A percentile compares a stretch with the other conserved stretches of the same genome.
Conservation (phyloP, 805 yeast genomes). For the Schwanniomyces pseudopolymorphus region DNA sequence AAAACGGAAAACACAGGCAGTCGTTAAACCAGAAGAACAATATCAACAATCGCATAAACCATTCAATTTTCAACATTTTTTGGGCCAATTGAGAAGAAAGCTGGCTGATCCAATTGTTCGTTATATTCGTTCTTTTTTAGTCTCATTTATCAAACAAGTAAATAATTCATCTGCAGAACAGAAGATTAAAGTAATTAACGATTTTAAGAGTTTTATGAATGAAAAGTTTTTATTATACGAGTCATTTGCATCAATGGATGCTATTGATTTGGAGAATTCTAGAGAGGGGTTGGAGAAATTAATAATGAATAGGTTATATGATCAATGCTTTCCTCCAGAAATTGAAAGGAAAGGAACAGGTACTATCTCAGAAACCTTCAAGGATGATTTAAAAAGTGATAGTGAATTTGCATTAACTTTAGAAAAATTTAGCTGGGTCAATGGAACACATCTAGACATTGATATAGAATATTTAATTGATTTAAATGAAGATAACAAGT, state of each 20-base stretch:
- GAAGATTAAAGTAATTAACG: constrained; percentile 71
- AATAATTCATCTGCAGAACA: constrained; percentile 68
- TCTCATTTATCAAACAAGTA: constrained; percentile 65
- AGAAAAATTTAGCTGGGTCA: constrained; percentile 68
- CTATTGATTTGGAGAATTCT: constrained; percentile 63
- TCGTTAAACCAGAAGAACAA: constrained; percentile 32
- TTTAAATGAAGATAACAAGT: constrained; percentile 26
- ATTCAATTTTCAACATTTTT: constrained; percentile 84
- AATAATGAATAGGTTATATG: constrained; percentile 82
- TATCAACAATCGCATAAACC: constrained; percentile 44
- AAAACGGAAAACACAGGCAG: constrained; percentile 8
- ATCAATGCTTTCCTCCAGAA: constrained; percentile 76
- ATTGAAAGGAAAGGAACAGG: constrained; percentile 32
- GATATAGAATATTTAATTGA: constrained; percentile 35
- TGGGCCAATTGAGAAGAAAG: constrained; percentile 66
- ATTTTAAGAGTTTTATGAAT: constrained; percentile 72
- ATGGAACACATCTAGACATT: constrained; percentile 78
- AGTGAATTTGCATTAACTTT: constrained; percentile 48
- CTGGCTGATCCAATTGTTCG: constrained; percentile 87
- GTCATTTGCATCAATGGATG: constrained; percentile 70
- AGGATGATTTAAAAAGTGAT: constrained; percentile 65
- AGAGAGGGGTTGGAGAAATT: constrained; percentile 91
- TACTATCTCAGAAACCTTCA: constrained; percentile 43
- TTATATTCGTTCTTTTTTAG: constrained; percentile 80
- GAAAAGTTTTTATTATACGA: constrained; percentile 60